Evolutionary conservation across 78 protist genomes (phyloP).

Genomic region (Andalucia godoyi): DNA sequence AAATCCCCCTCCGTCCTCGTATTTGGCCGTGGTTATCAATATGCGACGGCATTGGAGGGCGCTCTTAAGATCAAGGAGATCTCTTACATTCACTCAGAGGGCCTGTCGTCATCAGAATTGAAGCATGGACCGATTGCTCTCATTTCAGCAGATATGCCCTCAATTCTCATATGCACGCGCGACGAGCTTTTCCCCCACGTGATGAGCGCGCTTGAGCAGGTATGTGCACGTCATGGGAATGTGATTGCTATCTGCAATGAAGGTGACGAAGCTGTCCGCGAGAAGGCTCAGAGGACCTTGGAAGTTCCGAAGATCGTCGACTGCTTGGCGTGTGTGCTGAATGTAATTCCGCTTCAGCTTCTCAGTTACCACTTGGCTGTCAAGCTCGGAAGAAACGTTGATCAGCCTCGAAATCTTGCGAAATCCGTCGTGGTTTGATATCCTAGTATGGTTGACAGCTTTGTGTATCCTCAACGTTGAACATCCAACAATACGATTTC

Average conservation of each 20-base stretch:
- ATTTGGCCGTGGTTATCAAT: slow-evolving; percentile 81
- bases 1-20: slow-evolving; percentile 49
- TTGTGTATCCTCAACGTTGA: too few relatives aligned
- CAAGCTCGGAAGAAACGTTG: slow-evolving; percentile 60
- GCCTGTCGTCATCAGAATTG: slow-evolving; percentile 83
- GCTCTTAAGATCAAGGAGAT: slow-evolving; percentile 84
- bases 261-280: slow-evolving; percentile 9
- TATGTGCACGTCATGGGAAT: slow-evolving; percentile 38
- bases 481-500: too few relatives aligned
- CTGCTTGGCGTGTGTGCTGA: slow-evolving; percentile 47
- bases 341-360: slow-evolving; percentile 81
- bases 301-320: slow-evolving; percentile 23
- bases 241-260: slow-evolving; percentile 29
- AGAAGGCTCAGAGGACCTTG: background rate
- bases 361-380: slow-evolving; percentile 80
- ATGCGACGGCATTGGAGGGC: slow-evolving; percentile 87
- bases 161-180: slow-evolving; percentile 49
- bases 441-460: too few relatives aligned
- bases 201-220: slow-evolving; percentile 34
- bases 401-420: slow-evolving; percentile 94
- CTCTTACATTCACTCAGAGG: slow-evolving; percentile 91
- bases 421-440: too few relatives aligned
- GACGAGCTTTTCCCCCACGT: slow-evolving; percentile 1
- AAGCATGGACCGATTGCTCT: slow-evolving; percentile 98
- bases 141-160: slow-evolving; percentile 68